Evolutionary conservation across 495 filamentous ascomycete genomes (phyloP), one percentile per base, ranked within the genome.

Genomic region (Bathelium albidoporum): DNA sequence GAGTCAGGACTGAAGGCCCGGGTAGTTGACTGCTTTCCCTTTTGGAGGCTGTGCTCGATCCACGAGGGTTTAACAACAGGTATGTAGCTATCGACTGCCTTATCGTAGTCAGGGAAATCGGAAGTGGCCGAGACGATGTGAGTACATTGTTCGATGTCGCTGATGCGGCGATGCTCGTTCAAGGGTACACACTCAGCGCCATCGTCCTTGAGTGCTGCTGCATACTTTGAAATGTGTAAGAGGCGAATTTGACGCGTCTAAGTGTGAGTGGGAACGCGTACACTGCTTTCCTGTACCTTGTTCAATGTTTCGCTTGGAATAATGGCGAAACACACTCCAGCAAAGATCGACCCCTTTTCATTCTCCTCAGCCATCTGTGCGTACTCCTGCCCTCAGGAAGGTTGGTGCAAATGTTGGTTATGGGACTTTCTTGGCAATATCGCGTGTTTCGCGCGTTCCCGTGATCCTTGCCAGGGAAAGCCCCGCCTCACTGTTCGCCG

Each of bases 1-100:
- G 94, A 92, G 68, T 99, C 95, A 0, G 94, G 94, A 45, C 87
- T 96, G 69, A 85, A 95, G 22, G 89, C 88, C 29, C 93, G 83
- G 18, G 90, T 81, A 65, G 89, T 91, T 52, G 85, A 85, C n/a
- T 87, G 74, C 66, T 87, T 89, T 20, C 76, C 76, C 66, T 88
- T 91, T 1, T 77, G 67, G 14, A 96, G 68, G 14, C 86, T 90
- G 20, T 77, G 75, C 2, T 80, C 80, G 62, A 95, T 81, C 94
- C 94, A 99, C 59, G 82, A 79, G 5, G 90, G 83, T 61, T 84
- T 92, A 9, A 97, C 87, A 2, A 97, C 87, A n/a, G 89, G 84
- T 31, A 90, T 87, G 77, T 95, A 85, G 52, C 82, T 75, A 58
- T 87, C 83, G 65, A 83, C 79, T 1, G 90, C 84, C 44, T 82